Evolutionary conservation across 1,284 basidiomycete genomes (phyloP), one percentile per base, ranked within the genome.

Genomic region (Trichosporon faecale): DNA sequence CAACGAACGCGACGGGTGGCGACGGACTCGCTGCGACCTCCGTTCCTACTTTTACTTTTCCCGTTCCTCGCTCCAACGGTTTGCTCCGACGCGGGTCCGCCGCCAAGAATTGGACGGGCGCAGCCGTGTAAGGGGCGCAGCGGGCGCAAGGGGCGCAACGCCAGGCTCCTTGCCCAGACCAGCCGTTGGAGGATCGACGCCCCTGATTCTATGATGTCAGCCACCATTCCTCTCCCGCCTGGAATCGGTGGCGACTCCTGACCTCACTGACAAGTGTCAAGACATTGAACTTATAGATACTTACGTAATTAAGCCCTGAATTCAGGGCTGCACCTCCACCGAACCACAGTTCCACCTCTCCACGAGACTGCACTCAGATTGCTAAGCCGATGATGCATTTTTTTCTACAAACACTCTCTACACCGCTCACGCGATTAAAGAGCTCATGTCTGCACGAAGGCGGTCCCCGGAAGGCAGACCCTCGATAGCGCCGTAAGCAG

Each of bases 401-500:
- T n/a, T n/a, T n/a, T n/a, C n/a, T n/a, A n/a, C n/a, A n/a, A n/a
- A n/a, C n/a, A n/a, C n/a, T n/a, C n/a, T n/a, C n/a, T n/a, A n/a
- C n/a, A n/a, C n/a, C n/a, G n/a, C n/a, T n/a, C n/a, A n/a, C n/a
- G n/a, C n/a, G n/a, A n/a, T n/a, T n/a, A n/a, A n/a, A n/a, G n/a
- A n/a, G n/a, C n/a, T n/a, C n/a, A n/a, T n/a, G n/a, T n/a, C n/a
- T n/a, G n/a, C n/a, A n/a, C n/a, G n/a, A n/a, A n/a, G n/a, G n/a
- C n/a, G n/a, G n/a, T n/a, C n/a, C n/a, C n/a, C n/a, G n/a, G n/a
- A n/a, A n/a, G n/a, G n/a, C n/a, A n/a, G n/a, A n/a, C n/a, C n/a
- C n/a, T n/a, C n/a, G n/a, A 91, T 88, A 75, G 89, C 89, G 73
- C 95, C 95, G 70, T 94, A 84, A 68, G 91, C 92, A 64, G 93